phyloP scores from a whole-genome alignment of 2,329 filamentous ascomycete genomes.

The Fusarium agapanthi region DNA sequence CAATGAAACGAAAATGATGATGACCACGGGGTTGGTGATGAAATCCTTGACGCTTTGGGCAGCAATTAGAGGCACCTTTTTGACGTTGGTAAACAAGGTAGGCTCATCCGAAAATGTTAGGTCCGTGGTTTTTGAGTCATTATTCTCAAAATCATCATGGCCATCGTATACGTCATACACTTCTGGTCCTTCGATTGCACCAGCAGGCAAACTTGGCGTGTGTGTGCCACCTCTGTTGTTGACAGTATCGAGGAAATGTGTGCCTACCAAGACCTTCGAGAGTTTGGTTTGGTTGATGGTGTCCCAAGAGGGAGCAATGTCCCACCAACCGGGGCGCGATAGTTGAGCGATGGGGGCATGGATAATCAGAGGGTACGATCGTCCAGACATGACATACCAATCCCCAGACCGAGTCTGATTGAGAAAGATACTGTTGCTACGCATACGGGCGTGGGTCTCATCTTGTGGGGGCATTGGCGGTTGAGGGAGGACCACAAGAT shows the following conservation, averaged over 20 bases:
- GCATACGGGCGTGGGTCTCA: slow-evolving; percentile 59
- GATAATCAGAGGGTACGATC: slow-evolving; percentile 84
- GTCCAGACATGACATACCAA: slow-evolving; percentile 94
- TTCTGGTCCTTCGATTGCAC: slow-evolving; percentile 39
- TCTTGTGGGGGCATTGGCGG: slow-evolving; percentile 71
- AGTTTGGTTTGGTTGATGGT: slow-evolving; percentile 57
- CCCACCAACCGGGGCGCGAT: slow-evolving; percentile 57
- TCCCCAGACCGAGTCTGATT: slow-evolving; percentile 87
- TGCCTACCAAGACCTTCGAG: slow-evolving; percentile 73
- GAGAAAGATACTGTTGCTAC: slow-evolving; percentile 77
- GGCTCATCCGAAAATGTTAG: slow-evolving; percentile 47
- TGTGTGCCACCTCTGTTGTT: slow-evolving; percentile 47
- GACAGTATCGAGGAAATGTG: slow-evolving; percentile 67
- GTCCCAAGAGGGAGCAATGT: slow-evolving; percentile 52
- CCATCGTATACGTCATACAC: slow-evolving; percentile 24
- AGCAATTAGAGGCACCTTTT: slow-evolving; percentile 59
- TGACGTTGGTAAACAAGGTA: slow-evolving; percentile 60
- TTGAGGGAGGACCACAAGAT: slow-evolving; percentile 87
- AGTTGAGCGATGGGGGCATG: slow-evolving; percentile 64
- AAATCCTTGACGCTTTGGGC: slow-evolving; percentile 62
- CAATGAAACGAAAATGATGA: slow-evolving; percentile 55
- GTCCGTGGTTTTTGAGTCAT: slow-evolving; percentile 42
- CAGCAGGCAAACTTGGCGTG: slow-evolving; percentile 50
- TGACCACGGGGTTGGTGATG: slow-evolving; percentile 62
- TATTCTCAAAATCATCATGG: slow-evolving; percentile 43